Evolutionary conservation across 1,139 yeast genomes (phyloP).

Genomic region (Suhomyces yuchorum): DNA sequence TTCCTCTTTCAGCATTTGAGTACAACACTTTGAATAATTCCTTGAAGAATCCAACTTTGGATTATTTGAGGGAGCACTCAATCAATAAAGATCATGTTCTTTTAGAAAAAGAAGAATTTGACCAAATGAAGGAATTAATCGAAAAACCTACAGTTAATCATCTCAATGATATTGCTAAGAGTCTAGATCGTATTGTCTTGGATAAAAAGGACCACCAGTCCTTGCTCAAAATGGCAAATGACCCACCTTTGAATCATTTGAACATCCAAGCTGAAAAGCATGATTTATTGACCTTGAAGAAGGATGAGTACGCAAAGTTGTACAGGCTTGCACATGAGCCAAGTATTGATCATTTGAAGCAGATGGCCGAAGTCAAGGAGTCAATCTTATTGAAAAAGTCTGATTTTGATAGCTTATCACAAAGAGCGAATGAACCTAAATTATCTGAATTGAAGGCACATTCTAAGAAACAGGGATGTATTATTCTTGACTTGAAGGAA

Average conservation of each 20-base stretch:
- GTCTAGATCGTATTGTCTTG: constrained; percentile 17
- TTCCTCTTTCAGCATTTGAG: constrained; percentile 33
- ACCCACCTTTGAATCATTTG: constrained; percentile 37
- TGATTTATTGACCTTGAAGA: constrained; percentile 37
- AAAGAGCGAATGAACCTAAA: constrained; percentile 20
- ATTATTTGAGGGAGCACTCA: constrained; percentile 23
- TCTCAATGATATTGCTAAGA: constrained; percentile 21
- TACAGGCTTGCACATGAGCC: constrained; percentile 39
- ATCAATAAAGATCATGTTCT: constrained; percentile 20
- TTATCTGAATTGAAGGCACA: constrained; percentile 33
- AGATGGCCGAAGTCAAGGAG: constrained; percentile 18
- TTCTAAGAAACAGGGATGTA: constrained; percentile 32
- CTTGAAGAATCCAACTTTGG: constrained; percentile 29
- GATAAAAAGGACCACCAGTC: constrained; percentile 17
- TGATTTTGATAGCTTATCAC: constrained; percentile 21
- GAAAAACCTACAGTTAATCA: constrained; percentile 25
- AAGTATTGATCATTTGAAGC: constrained; percentile 18
- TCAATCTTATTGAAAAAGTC: constrained; percentile 16
- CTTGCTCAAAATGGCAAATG: constrained; percentile 27
- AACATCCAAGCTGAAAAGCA: constrained; percentile 39
- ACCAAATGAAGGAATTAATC: constrained; percentile 15
- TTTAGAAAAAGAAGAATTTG: constrained; percentile 19
- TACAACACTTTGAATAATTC: constrained; percentile 31
- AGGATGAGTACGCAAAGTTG: constrained; percentile 38
- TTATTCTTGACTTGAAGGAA: constrained; percentile 14